Conservation (phyloP, 495 filamentous ascomycete genomes). For the Cryomyces minteri region DNA sequence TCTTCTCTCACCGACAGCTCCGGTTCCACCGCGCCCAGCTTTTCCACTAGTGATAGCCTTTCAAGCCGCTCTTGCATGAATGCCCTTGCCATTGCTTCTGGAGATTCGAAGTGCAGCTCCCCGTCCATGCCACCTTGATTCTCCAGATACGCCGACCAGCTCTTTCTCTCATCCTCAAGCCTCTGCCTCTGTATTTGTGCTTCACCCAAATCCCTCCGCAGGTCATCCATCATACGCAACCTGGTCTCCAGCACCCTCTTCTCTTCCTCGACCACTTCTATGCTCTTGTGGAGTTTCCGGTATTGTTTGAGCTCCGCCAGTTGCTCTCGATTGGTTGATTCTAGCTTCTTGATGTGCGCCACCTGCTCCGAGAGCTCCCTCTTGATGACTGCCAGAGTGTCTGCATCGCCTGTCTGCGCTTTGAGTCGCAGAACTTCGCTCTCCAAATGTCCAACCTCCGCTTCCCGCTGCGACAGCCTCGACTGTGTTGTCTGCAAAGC, state of each 20-base stretch:
- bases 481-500: constrained; percentile 47
- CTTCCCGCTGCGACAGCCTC: constrained; percentile 46
- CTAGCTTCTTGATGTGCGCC: constrained; percentile 66
- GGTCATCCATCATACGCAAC: constrained; percentile 51
- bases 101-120: constrained; percentile 61
- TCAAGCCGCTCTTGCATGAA: constrained; percentile 67
- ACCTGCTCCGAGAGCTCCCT: constrained; percentile 81
- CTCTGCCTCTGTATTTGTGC: constrained; percentile 65
- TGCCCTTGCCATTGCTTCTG: constrained; percentile 72
- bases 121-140: constrained; percentile 34
- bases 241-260: constrained; percentile 68
- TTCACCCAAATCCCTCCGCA: constrained; percentile 60
- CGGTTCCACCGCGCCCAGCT: constrained; percentile 56
- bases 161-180: constrained; percentile 68
- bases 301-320: constrained; percentile 60
- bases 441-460: constrained; percentile 52
- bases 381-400: constrained; percentile 65
- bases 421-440: constrained; percentile 66
- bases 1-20: constrained; percentile 68
- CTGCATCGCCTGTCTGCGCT: constrained; percentile 67
- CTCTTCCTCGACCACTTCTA: constrained; percentile 92
- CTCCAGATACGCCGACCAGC: constrained; percentile 78
- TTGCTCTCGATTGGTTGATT: constrained; percentile 64
- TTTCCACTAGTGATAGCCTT: constrained; percentile 56
- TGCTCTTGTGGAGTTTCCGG: constrained; percentile 58